A percentile compares a stretch with the other conserved stretches of the same genome.
phyloP scores from a whole-genome alignment of 495 filamentous ascomycete species.

The Hypoxylon fuscum region DNA sequence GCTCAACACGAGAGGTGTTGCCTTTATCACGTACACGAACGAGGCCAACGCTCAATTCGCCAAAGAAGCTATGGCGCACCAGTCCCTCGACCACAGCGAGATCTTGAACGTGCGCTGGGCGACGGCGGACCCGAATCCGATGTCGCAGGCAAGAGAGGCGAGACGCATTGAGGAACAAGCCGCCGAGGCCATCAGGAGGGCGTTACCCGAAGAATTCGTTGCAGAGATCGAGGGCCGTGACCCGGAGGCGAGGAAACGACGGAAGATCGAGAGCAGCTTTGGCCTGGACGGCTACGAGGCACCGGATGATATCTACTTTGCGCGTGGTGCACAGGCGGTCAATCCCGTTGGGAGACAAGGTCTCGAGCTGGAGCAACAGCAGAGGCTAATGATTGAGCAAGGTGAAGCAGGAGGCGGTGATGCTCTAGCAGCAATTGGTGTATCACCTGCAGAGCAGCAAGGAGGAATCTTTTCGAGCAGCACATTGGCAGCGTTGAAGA shows the following conservation, averaged over 20 bases:
- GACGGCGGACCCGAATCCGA: conserved; percentile 93
- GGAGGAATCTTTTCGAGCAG: conserved; percentile 82
- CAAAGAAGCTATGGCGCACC: conserved; percentile 88
- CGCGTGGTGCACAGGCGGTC: conserved; percentile 67
- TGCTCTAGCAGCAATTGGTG: conserved; percentile 54
- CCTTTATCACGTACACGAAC: conserved; percentile 79
- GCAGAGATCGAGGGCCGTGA: conserved; percentile 94
- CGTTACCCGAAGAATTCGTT: conserved; percentile 90
- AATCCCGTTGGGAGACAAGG: conserved; percentile 64
- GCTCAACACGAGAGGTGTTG: conserved; percentile 90
- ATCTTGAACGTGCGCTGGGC: conserved; percentile 98
- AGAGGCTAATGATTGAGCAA: conserved; percentile 61
- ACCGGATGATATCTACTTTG: conserved; percentile 94
- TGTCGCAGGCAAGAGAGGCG: conserved; percentile 92
- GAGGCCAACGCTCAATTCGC: conserved; percentile 90
- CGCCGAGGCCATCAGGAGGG: conserved; percentile 91
- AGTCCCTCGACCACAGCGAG: conserved; percentile 85
- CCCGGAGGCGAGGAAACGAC: conserved; percentile 82
- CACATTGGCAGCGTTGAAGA: conserved; percentile 76
- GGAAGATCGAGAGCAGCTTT: conserved; percentile 90
- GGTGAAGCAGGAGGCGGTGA: conserved; percentile 25
- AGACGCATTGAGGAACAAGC: conserved; percentile 93
- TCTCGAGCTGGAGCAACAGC: conserved; percentile 57
- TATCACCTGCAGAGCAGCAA: conserved; percentile 54
- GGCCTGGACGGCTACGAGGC: conserved; percentile 92